Evolutionary conservation across 2,329 filamentous ascomycete genomes (phyloP), one percentile per base, ranked within the genome.

Genomic region (Talaromyces amestolkiae): DNA sequence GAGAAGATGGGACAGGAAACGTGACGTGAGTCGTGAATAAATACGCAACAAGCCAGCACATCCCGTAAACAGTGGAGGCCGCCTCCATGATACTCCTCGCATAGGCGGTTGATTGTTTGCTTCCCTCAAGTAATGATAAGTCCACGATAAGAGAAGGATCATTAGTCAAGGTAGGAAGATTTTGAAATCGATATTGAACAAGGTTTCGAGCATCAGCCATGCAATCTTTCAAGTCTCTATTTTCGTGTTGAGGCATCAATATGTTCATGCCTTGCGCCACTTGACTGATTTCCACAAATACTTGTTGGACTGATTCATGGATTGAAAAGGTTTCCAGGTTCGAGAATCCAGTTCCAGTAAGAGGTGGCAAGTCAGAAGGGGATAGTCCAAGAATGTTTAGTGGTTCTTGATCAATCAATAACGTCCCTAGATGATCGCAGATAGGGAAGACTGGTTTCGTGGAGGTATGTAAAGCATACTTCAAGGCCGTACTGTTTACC

Each of bases 21-120:
- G 66, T 66, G 11, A 68, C 49, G 49, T 68, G 66, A 35, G 56
- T 64, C 13, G 61, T 64, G 37, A 68, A 68, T 15, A 68, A 27
- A 10, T 51, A 45, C 2, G 47, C 43, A 33, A 56, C 56, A n/a
- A 66, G 47, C 66, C 66, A 68, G 56, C 64, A 68, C 15, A 61
- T 58, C 4, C 56, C 58, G 19, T 68, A 68, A 9, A 68, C 51
- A 15, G 53, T 39, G 15, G 65, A 61, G 11, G 61, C 49, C 17
- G 24, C 39, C 10, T 66, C 37, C 13, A 65, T 51, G 8, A 65
- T 47, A 15, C 56, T 41, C 9, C 11, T 39, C 22, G 49, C 41
- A 35, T 56, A 47, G n/a, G 37, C 43, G 41, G 49, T 54, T 31
- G 45, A 10, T 10, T 56, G n/a, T 22, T 58, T 22, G n/a, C 41